phyloP scores from a whole-genome alignment of 2,329 filamentous ascomycete genomes.

The Aspergillus sp. region DNA sequence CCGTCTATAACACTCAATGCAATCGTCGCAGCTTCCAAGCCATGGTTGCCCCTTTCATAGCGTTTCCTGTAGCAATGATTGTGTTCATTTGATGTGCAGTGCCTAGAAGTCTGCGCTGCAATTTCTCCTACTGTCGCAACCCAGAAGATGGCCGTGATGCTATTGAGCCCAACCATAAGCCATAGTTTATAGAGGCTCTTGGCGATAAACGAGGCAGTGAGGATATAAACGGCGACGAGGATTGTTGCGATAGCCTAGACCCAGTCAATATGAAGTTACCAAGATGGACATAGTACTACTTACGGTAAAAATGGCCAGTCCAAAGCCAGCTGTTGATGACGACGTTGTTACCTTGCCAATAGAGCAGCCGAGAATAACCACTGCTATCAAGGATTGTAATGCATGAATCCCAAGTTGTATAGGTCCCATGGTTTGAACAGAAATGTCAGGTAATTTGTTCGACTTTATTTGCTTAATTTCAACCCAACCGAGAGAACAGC shows the following conservation, averaged over 20 bases:
- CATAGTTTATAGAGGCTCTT: neutral
- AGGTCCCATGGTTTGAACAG: no score
- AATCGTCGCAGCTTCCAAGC: neutral
- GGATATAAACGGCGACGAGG: neutral
- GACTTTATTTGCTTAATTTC: no score
- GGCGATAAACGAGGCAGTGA: neutral
- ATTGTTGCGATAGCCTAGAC: neutral
- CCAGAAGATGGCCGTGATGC: neutral
- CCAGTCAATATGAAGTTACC: neutral
- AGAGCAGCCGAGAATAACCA: neutral
- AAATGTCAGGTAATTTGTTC: no score
- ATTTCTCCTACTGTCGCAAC: neutral
- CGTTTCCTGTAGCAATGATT: neutral
- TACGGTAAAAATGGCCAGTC: neutral
- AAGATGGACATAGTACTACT: neutral
- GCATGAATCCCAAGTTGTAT: neutral
- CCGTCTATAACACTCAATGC: neutral
- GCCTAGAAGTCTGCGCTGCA: neutral
- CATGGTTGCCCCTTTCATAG: neutral
- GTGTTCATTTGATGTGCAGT: neutral
- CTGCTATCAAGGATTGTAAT: neutral
- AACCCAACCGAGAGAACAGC: no score
- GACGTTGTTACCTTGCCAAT: neutral
- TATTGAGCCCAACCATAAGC: neutral
- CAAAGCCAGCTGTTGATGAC: neutral